Evolutionary conservation across 176 grass and related monocot species (phyloP).

Genomic region (Aegilops umbellulata): DNA sequence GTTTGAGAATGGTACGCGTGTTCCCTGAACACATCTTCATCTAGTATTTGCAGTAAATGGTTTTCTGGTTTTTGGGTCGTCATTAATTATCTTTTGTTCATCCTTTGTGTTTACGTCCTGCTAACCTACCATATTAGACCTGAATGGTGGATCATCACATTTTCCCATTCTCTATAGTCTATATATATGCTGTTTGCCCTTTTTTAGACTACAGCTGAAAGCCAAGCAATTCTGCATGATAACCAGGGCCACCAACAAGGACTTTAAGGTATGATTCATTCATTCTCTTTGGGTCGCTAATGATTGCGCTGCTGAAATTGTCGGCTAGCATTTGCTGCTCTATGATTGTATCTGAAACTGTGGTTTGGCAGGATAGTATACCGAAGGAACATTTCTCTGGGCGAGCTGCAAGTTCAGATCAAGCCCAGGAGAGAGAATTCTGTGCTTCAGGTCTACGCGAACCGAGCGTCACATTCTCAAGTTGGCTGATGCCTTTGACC

Average conservation of each 20-base stretch:
- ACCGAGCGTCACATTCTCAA: too few species aligned
- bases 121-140: too few species aligned
- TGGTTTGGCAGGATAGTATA: constrained; percentile 13
- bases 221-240: neutral
- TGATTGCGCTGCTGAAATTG: constrained; percentile 19
- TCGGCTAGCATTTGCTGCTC: neutral
- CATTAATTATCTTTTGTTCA: neutral
- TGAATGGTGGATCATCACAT: constrained; percentile 12
- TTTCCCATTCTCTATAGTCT: neutral
- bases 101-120: too few species aligned
- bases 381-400: too few species aligned
- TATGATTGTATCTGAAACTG: neutral
- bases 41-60: constrained; percentile 13
- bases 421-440: too few species aligned
- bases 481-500: too few species aligned
- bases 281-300: neutral
- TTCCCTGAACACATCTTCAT: too few species aligned
- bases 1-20: constrained; percentile 3
- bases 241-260: constrained; percentile 12
- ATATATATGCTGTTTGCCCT: neutral
- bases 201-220: constrained; percentile 15
- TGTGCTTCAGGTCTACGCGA: too few species aligned
- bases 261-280: constrained; percentile 6
- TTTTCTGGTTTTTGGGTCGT: constrained; percentile 16
- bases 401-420: too few species aligned